A percentile compares a stretch with the other conserved stretches of the same genome.
Evolutionary conservation across 805 yeast genomes (phyloP).

Genomic region (Candida silvicultrix): DNA sequence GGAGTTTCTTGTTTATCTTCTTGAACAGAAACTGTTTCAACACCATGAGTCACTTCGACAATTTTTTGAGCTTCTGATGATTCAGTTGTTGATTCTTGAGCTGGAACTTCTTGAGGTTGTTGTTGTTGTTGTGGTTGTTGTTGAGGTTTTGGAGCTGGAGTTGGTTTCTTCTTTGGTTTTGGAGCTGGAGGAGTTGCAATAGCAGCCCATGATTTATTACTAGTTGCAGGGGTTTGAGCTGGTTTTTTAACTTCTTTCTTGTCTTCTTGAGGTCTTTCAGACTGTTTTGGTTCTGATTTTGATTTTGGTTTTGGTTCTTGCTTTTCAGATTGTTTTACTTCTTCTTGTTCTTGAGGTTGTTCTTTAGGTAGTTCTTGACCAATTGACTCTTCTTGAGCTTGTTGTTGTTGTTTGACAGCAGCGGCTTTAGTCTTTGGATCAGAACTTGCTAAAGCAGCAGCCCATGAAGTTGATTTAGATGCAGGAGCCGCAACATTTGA

Average conservation of each 20-base stretch:
- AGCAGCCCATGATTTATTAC: slow-evolving; percentile 59
- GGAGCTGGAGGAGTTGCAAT: slow-evolving; percentile 47
- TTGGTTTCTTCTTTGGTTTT: slow-evolving; percentile 12
- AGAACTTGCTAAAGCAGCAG: slow-evolving; percentile 16
- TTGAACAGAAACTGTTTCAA: neutral
- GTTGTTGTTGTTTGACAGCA: slow-evolving; percentile 13
- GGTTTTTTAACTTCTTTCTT: slow-evolving; percentile 9
- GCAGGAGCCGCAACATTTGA: slow-evolving; percentile 12
- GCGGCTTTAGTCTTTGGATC: slow-evolving; percentile 19
- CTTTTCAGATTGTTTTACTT: slow-evolving; percentile 4
- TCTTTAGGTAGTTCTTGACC: slow-evolving; percentile 13
- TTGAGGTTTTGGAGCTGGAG: slow-evolving; percentile 16
- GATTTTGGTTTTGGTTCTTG: slow-evolving; percentile 8
- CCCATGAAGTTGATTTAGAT: slow-evolving; percentile 20
- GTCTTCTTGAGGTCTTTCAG: slow-evolving; percentile 7
- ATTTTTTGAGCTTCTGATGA: neutral
- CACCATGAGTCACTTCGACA: slow-evolving; percentile 7
- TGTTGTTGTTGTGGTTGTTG: slow-evolving; percentile 14
- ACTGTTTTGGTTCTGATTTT: slow-evolving; percentile 12
- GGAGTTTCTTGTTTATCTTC: neutral
- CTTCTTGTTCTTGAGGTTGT: slow-evolving; percentile 6
- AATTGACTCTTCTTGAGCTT: slow-evolving; percentile 2
- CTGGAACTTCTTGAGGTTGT: slow-evolving; percentile 32
- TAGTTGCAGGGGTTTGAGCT: slow-evolving; percentile 19
- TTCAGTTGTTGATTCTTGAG: neutral